Evolutionary conservation across 1,284 basidiomycete species (phyloP).

Genomic region (Pseudozyma thailandica): DNA sequence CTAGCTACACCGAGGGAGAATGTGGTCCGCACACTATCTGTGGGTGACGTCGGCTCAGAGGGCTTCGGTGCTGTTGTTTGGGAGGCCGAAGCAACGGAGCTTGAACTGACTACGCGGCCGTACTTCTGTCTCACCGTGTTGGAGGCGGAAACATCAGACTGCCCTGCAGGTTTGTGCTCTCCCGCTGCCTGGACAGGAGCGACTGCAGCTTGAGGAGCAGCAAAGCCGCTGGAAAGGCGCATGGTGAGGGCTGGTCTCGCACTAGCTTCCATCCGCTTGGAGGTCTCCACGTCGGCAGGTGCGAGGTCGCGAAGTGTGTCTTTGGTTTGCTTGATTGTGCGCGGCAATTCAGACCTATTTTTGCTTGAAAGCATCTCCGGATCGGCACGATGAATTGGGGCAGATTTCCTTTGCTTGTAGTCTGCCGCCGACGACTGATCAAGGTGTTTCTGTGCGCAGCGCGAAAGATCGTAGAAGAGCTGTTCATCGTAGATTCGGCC

Average conservation of each 20-base stretch:
- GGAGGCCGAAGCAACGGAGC: conserved; percentile 1
- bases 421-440: conserved; percentile 3
- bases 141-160: conserved; percentile 1
- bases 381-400: not conserved
- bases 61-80: not conserved
- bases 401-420: conserved; percentile 3
- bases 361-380: not conserved
- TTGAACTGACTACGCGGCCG: conserved; percentile 17
- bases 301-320: conserved; percentile 19
- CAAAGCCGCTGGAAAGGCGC: conserved; percentile 18
- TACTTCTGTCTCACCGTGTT: conserved; percentile 16
- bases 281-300: conserved; percentile 30
- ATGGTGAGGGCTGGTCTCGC: conserved; percentile 18
- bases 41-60: conserved; percentile 17
- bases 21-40: conserved; percentile 19
- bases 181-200: conserved; percentile 18
- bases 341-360: not conserved
- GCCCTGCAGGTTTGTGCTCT: conserved; percentile 6
- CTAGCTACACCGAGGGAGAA: conserved; percentile 13
- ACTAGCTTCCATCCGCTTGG: conserved; percentile 13
- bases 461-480: conserved; percentile 9
- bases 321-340: not conserved
- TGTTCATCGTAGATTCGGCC: conserved; percentile 10
- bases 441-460: not conserved
- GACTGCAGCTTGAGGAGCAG: conserved; percentile 20